phyloP scores from a whole-genome alignment of 2,329 filamentous ascomycete species.

The Colletotrichum spaethianum region DNA sequence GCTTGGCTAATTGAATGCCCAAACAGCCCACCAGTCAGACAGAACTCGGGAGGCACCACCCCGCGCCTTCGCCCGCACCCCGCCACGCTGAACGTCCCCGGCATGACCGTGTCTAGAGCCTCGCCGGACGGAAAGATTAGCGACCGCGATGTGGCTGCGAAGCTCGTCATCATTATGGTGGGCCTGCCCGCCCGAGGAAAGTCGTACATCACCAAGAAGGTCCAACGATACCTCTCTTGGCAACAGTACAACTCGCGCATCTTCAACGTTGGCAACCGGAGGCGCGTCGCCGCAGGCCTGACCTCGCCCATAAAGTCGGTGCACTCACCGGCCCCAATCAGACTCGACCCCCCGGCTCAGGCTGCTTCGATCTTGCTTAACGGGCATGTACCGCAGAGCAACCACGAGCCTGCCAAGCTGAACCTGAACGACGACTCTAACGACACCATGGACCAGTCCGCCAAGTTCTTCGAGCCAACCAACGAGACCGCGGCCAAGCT shows the following conservation, averaged over 20 bases:
- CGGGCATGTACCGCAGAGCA: conserved; percentile 62
- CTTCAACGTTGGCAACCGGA: conserved; percentile 96
- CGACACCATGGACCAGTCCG: conserved; percentile 85
- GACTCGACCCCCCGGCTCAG: conserved; percentile 63
- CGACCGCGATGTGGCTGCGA: conserved; percentile 93
- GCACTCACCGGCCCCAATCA: conserved; percentile 48
- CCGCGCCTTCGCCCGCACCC: conserved; percentile 86
- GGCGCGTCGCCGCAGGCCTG: conserved; percentile 82
- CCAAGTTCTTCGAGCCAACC: conserved; percentile 92
- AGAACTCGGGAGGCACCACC: conserved; percentile 83
- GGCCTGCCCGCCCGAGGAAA: conserved; percentile 95
- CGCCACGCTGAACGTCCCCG: conserved; percentile 96
- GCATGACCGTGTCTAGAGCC: conserved; percentile 93
- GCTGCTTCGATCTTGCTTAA: conserved; percentile 73
- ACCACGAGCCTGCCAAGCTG: conserved; percentile 48
- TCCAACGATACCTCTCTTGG: conserved; percentile 96
- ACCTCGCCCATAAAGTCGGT: conserved; percentile 55
- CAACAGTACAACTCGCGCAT: conserved; percentile 95
- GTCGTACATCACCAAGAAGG: conserved; percentile 99
- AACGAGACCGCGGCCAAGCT: conserved; percentile 87
- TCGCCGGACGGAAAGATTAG: conserved; percentile 97
- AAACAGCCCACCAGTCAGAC: conserved; percentile 75
- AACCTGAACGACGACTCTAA: conserved; percentile 53
- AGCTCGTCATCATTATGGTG: conserved; percentile 98
- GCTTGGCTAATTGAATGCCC: conserved; percentile 43